These are phyloP conservation scores for Flaveria robusta DNA, from an alignment of 129 eudicot genomes.

Conservation along the genomic window DNA sequence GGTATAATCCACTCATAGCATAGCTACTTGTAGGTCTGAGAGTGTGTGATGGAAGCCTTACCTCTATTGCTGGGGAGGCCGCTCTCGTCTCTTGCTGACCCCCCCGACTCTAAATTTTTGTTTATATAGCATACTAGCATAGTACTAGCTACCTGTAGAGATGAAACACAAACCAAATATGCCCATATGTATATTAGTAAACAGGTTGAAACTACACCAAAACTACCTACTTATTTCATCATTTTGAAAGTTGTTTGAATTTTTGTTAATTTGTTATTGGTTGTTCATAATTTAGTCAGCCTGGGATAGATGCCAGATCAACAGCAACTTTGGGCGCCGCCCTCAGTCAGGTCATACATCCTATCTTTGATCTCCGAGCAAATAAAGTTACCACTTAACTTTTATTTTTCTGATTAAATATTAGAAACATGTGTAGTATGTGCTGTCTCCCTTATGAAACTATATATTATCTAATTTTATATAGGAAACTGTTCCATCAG, in stretches of 20 bases:
- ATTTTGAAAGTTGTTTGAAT: conserved; percentile 20
- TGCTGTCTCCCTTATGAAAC: neutral
- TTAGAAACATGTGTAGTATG: neutral
- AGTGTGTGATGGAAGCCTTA: no score
- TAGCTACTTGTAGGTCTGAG: no score
- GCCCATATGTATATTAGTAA: neutral
- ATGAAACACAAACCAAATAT: neutral
- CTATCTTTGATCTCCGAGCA: conserved; percentile 5
- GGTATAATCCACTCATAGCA: no score
- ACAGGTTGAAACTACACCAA: neutral
- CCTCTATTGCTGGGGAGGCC: no score
- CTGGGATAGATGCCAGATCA: conserved; percentile 47
- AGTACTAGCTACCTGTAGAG: no score
- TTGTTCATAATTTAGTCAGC: conserved; percentile 48
- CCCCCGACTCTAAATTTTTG: no score
- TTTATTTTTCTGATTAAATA: neutral
- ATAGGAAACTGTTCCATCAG: conserved; percentile 62
- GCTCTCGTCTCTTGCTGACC: no score
- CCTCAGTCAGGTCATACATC: conserved; percentile 52
- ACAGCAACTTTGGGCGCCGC: conserved; percentile 39
- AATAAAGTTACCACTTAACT: neutral
- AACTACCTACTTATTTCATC: neutral
- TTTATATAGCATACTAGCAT: no score
- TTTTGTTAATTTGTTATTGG: conserved; percentile 8
- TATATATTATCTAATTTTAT: conserved; percentile 10